Base-by-base conservation (phyloP, 1,284 basidiomycete genomes). In the Ceratobasidium sp. region DNA sequence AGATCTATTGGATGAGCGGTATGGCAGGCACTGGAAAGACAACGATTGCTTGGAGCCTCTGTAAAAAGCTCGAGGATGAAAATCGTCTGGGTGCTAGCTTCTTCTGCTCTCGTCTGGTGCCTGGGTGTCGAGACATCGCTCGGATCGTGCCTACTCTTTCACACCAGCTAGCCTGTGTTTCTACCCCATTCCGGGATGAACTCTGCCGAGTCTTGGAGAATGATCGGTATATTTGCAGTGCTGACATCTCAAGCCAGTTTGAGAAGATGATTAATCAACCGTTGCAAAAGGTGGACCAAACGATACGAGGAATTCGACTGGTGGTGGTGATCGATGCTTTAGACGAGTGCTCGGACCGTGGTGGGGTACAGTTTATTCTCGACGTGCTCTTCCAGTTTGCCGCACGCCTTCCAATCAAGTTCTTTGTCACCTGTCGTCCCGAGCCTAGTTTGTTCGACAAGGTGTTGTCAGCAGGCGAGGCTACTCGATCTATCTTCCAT, bases 271-370 rank as follows among this genome's bases (percentile, higher is more conserved):
- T 70, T 18, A 12, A 8, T 3, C 38, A 57, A 10, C 68, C 68
- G 4, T 12, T 70, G 6, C 68, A 12, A 38, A 44, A 70, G 20
- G 3, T 38, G 10, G n/a, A 59, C 16, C n/a, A 30, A 10, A 1
- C n/a, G 8, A 2, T 52, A 1, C 35, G 23, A 16, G 20, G 5
- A 8, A 18, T 5, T 12, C 41, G 20, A 14, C 10, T 78, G 30
- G 71, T 78, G 0, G 35, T 78, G 5, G 65, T 78, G 27, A 68
- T 78, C 27, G 78, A 78, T 41, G 78, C 73, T 5, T 44, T 78
- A 2, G 78, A 78, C 35, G 78, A 78, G 38, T 78, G 78, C 38
- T 44, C 41, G 23, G 23, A 57, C 23, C 23, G 52, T 27, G n/a
- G 8, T 0, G 55, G 55, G 5, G 55, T 48, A 0, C 44, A 62